Evolutionary conservation across 2,329 filamentous ascomycete genomes (phyloP).

Genomic region (Botrytis cinerea): DNA sequence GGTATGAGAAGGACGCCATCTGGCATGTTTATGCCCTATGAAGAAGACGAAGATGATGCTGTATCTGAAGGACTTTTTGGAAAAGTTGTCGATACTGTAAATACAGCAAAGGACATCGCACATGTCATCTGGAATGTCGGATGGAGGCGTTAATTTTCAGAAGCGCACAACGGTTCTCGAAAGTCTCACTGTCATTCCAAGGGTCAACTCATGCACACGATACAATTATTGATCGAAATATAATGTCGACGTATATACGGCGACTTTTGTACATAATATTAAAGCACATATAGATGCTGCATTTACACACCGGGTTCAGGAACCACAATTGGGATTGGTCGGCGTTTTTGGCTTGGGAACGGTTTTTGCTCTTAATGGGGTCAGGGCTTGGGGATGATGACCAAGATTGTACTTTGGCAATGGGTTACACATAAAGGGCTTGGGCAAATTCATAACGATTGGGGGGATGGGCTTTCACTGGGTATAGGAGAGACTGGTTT

Average conservation of each 20-base stretch:
- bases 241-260: conserved; percentile 30
- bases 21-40: conserved; percentile 89
- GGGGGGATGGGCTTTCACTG: conserved; percentile 10
- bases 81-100: conserved; percentile 50
- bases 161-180: background rate
- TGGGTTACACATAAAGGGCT: conserved; percentile 21
- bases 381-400: background rate
- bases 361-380: background rate
- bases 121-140: conserved; percentile 69
- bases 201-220: conserved; percentile 1
- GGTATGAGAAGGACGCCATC: conserved; percentile 78
- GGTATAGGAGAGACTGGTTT: conserved; percentile 5
- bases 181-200: background rate
- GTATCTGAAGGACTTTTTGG: conserved; percentile 56
- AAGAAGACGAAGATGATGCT: conserved; percentile 67
- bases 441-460: conserved; percentile 4
- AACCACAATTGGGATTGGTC: conserved; percentile 18
- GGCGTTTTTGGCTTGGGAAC: conserved; percentile 18
- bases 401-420: conserved; percentile 15
- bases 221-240: conserved; percentile 30
- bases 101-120: conserved; percentile 69
- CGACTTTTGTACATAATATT: conserved; percentile 29
- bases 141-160: conserved; percentile 38
- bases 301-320: conserved; percentile 19
- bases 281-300: conserved; percentile 22